Evolutionary conservation across 2,329 filamentous ascomycete genomes (phyloP), one percentile per base, ranked within the genome.

Genomic region (Westerdykella aurantiaca): DNA sequence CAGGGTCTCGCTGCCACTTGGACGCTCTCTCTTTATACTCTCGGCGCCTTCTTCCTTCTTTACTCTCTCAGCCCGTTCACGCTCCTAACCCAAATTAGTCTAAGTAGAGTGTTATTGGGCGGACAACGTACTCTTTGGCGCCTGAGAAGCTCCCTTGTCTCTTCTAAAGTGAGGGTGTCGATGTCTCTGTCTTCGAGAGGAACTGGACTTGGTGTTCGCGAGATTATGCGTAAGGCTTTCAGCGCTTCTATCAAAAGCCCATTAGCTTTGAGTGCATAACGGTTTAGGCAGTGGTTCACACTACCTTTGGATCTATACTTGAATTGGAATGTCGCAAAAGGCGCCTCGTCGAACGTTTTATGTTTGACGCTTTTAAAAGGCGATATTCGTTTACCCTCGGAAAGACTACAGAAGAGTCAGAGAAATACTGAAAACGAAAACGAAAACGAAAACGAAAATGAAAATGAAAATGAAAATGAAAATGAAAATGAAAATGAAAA

Each of bases 151-250:
- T 58, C 50, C 5, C 49, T 47, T 29, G 53, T 48, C 23, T 55
- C 56, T 6, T 56, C 47, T 2, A 33, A n/a, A 2, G 21, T 48
- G 4, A 58, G 37, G 0, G 40, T 43, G 11, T 38, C 37, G 6
- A 22, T n/a, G 16, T 18, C 16, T 9, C 50, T 41, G 4, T 55
- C 46, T 12, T 57, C 49, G 1, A 55, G 44, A 0, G 50, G 54
- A 1, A 51, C 35, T 1, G 61, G 65, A 10, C 47, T 58, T 1
- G 59, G 60, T 1, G 43, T 55, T 10, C 58, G 54, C 3, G 55
- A 57, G 13, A 70, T 57, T 29, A 70, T 48, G 4, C 57, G 34
- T 2, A 69, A 53, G 1, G 57, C 50, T 44, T 68, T 56, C 1
- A 70, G 51, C 1, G 53, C 53, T 33, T 43, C 56, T 60, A 12